Evolutionary conservation across 192 early-diverging fungal species (phyloP).

Genomic region (Geranomyces michiganensis): DNA sequence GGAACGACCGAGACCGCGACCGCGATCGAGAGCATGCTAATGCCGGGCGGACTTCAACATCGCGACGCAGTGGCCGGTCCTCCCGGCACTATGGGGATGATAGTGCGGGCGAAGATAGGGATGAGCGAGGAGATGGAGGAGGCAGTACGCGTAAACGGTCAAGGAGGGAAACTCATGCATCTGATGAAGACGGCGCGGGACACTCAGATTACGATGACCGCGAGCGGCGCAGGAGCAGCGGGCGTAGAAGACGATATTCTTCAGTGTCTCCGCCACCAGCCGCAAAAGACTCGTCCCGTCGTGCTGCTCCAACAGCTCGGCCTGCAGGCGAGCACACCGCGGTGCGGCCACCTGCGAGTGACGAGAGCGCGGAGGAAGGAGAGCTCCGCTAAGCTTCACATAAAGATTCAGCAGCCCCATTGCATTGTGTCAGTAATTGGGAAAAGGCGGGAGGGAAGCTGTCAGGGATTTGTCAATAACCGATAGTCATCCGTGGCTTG

Average conservation of each 20-base stretch:
- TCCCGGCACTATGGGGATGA: neutral
- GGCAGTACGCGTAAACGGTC: neutral
- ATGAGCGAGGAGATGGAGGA: neutral
- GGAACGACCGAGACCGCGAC: conserved; percentile 3
- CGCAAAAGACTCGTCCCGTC: neutral
- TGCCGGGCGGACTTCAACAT: neutral
- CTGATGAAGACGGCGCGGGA: too few species aligned
- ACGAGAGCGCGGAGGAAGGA: conserved; percentile 20
- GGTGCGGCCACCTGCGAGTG: neutral
- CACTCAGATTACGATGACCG: too few species aligned
- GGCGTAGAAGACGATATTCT: too few species aligned
- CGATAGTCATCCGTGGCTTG: too few species aligned
- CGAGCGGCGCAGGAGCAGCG: too few species aligned
- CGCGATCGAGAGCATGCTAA: conserved; percentile 1
- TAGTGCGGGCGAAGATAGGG: neutral
- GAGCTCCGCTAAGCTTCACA: conserved; percentile 5
- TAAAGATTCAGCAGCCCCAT: too few species aligned
- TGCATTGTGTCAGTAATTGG: too few species aligned
- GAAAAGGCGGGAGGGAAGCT: too few species aligned
- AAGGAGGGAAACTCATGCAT: too few species aligned
- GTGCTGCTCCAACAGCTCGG: neutral
- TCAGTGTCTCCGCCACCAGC: too few species aligned
- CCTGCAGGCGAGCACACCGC: neutral
- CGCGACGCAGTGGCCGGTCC: neutral
- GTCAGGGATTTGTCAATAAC: too few species aligned